Conservation (phyloP, 371 early-diverging fungal genomes). For the Syncephalastrum sp. region DNA sequence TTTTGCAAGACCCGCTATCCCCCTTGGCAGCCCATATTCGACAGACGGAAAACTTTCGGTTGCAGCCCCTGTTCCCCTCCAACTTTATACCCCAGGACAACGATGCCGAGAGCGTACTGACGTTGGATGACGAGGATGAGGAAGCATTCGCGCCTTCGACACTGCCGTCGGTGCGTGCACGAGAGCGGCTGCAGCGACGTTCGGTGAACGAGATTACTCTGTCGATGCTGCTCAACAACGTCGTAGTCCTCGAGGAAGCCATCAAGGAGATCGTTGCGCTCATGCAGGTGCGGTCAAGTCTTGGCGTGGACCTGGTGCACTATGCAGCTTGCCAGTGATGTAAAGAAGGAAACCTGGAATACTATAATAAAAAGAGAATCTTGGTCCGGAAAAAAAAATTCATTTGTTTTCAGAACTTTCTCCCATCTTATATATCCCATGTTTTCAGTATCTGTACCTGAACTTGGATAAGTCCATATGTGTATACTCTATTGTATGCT, state of each 20-base stretch:
- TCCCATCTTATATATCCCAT: too few relatives aligned
- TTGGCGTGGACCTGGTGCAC: conserved; percentile 66
- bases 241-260: conserved; percentile 83
- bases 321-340: conserved; percentile 16
- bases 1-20: conserved; percentile 6
- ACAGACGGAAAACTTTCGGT: conserved; percentile 39
- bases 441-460: too few relatives aligned
- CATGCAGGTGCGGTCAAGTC: conserved; percentile 69
- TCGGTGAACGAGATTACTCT: conserved; percentile 46
- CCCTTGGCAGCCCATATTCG: conserved; percentile 24
- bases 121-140: conserved; percentile 29
- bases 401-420: too few relatives aligned
- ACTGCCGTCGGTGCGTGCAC: conserved; percentile 19
- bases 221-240: conserved; percentile 72
- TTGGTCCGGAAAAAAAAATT: too few relatives aligned
- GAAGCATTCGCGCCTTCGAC: conserved; percentile 23
- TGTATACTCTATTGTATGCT: too few relatives aligned
- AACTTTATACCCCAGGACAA: conserved; percentile 41
- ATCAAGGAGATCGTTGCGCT: conserved; percentile 85
- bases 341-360: too few relatives aligned
- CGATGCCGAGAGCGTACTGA: conserved; percentile 24
- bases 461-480: too few relatives aligned
- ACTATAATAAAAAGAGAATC: too few relatives aligned
- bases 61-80: conserved; percentile 53
- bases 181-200: conserved; percentile 19